Evolutionary conservation across 2,329 filamentous ascomycete species (phyloP).

Genomic region (Pseudogymnoascus sp.): DNA sequence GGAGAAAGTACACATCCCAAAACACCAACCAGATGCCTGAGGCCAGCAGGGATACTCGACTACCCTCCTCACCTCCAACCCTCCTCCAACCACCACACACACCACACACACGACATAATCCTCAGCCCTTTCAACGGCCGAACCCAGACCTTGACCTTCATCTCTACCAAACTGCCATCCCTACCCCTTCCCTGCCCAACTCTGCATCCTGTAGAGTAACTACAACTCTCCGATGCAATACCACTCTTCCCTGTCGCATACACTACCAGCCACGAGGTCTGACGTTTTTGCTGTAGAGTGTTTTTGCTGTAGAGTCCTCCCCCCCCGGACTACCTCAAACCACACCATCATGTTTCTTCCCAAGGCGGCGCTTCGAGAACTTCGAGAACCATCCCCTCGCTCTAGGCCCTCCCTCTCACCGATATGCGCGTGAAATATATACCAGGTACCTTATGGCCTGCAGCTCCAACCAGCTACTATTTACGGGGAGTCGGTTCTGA

Average conservation of each 20-base stretch:
- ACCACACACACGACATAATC: not conserved
- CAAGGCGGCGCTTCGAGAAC: not conserved
- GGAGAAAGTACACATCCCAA: not conserved
- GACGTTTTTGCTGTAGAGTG: not conserved
- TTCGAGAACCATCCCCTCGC: not conserved
- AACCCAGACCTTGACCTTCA: not conserved
- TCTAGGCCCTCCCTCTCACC: not conserved
- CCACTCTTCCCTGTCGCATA: conserved; percentile 1
- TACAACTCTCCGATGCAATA: not conserved
- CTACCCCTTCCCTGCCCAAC: not conserved
- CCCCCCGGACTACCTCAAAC: not conserved
- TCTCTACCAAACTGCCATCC: not conserved
- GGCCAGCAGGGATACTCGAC: not conserved
- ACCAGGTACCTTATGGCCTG: not conserved
- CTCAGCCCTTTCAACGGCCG: not conserved
- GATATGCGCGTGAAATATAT: not conserved
- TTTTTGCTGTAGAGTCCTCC: not conserved
- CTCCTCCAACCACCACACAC: not conserved
- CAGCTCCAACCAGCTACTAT: not conserved
- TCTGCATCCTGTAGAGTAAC: not conserved
- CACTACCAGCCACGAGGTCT: not conserved
- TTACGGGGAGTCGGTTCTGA: not conserved
- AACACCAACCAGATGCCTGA: not conserved
- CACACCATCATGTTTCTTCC: not conserved
- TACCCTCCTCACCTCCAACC: not conserved